Conservation (phyloP, 73 alveolate species). For the Paramecium octaurelia region DNA sequence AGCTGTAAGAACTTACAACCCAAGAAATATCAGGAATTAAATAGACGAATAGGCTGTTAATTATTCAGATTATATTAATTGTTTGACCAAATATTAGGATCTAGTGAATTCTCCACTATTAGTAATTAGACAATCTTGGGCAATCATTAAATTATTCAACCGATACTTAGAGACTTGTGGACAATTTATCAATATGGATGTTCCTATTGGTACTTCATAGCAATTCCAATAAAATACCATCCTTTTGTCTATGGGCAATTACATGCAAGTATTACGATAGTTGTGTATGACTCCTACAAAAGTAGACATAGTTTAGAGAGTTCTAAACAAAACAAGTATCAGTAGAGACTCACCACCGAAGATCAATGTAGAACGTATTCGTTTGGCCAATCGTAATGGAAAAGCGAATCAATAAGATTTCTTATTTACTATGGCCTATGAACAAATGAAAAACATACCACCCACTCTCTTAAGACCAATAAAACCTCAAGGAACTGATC, state of each 20-base stretch:
- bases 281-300: constrained; percentile 78
- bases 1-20: constrained; percentile 61
- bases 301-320: constrained; percentile 73
- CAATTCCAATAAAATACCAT: neutral
- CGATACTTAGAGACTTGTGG: constrained; percentile 70
- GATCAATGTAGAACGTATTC: constrained; percentile 81
- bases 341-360: constrained; percentile 83
- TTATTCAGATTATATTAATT: neutral
- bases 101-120: neutral
- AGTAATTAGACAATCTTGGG: constrained; percentile 66
- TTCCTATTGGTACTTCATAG: constrained; percentile 49
- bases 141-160: constrained; percentile 71
- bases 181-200: constrained; percentile 66
- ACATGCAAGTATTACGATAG: constrained; percentile 61
- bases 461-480: constrained; percentile 81
- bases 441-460: constrained; percentile 82
- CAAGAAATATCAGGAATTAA: constrained; percentile 61
- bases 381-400: constrained; percentile 39
- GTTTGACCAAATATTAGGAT: neutral
- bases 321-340: constrained; percentile 82
- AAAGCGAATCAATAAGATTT: constrained; percentile 40
- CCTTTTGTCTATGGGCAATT: constrained; percentile 56
- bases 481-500: constrained; percentile 93
- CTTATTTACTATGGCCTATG: constrained; percentile 81
- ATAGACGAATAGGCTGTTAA: constrained; percentile 38